Evolutionary conservation across 2,329 filamentous ascomycete species (phyloP).

Genomic region (Hypoxylon sp.): DNA sequence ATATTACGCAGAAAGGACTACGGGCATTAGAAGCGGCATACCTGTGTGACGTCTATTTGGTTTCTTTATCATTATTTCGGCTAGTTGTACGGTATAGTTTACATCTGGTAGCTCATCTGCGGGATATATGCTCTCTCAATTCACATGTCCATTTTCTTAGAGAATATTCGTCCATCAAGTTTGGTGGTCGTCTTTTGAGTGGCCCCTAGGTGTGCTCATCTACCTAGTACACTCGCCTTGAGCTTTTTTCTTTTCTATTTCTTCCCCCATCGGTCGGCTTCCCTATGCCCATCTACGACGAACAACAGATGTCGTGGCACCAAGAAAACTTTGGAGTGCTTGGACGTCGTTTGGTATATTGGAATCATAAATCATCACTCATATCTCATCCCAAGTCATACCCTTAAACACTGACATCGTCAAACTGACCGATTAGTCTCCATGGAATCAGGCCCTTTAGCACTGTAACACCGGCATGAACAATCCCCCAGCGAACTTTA

Average conservation of each 20-base stretch:
- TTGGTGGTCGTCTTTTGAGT: background rate
- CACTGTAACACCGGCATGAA: conserved; percentile 73
- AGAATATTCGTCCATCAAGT: background rate
- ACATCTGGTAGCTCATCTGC: conserved; percentile 27
- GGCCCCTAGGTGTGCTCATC: background rate
- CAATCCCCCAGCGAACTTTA: conserved; percentile 73
- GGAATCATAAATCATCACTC: background rate
- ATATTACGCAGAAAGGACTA: conserved; percentile 4
- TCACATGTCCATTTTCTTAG: conserved; percentile 26
- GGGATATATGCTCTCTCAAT: conserved; percentile 33
- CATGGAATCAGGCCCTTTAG: conserved; percentile 54
- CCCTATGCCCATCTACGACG: no score
- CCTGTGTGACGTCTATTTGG: conserved; percentile 21
- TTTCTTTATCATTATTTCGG: conserved; percentile 32
- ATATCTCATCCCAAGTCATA: background rate
- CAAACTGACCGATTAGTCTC: conserved; percentile 47
- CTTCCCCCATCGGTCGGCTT: no score
- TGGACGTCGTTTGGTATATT: conserved; percentile 1
- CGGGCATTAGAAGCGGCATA: conserved; percentile 28
- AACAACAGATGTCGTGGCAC: background rate
- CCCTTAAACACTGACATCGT: conserved; percentile 28
- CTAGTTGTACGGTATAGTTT: conserved; percentile 41
- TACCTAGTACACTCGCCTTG: no score
- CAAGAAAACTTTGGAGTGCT: background rate
- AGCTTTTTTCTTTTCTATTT: no score